phyloP scores from a whole-genome alignment of 2,329 filamentous ascomycete genomes.

The Didymella exigua region DNA sequence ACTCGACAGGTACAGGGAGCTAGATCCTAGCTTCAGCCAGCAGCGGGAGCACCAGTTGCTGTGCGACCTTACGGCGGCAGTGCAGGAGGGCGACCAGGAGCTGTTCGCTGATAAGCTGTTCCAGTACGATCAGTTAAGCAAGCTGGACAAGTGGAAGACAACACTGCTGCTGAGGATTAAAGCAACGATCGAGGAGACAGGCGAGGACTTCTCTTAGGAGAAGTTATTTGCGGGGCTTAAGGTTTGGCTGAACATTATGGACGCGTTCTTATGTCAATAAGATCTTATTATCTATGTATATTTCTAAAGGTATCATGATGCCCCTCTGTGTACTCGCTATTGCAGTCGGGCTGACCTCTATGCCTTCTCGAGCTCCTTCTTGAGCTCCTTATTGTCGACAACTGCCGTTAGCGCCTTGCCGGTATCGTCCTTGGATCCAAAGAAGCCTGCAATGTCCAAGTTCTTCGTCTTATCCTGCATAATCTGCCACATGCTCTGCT shows the following conservation, averaged over 20 bases:
- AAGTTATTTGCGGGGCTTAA: not conserved
- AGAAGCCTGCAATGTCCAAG: constrained; percentile 26
- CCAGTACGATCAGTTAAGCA: constrained; percentile 89
- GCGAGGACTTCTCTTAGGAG: constrained; percentile 69
- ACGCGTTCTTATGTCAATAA: not conserved
- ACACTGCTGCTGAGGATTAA: constrained; percentile 82
- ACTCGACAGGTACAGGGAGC: constrained; percentile 79
- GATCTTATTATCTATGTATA: not conserved
- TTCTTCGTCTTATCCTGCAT: constrained; percentile 50
- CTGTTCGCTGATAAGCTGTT: constrained; percentile 84
- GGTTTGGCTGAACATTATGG: not conserved
- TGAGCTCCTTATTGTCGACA: constrained; percentile 3
- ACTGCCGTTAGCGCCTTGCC: not conserved
- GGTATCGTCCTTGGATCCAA: constrained; percentile 8
- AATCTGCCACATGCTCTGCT: constrained; percentile 52
- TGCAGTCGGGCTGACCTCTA: not conserved
- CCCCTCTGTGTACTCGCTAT: not conserved
- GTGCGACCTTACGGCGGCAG: constrained; percentile 73
- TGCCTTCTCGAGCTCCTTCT: constrained; percentile 7
- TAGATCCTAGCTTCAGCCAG: constrained; percentile 67
- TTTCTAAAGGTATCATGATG: not conserved
- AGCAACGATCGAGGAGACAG: constrained; percentile 75
- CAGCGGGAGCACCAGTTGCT: constrained; percentile 84
- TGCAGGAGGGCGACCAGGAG: constrained; percentile 81
- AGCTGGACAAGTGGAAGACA: constrained; percentile 97